phyloP scores from a whole-genome alignment of 139 green algal genomes.

The Medakamo hakoo region DNA sequence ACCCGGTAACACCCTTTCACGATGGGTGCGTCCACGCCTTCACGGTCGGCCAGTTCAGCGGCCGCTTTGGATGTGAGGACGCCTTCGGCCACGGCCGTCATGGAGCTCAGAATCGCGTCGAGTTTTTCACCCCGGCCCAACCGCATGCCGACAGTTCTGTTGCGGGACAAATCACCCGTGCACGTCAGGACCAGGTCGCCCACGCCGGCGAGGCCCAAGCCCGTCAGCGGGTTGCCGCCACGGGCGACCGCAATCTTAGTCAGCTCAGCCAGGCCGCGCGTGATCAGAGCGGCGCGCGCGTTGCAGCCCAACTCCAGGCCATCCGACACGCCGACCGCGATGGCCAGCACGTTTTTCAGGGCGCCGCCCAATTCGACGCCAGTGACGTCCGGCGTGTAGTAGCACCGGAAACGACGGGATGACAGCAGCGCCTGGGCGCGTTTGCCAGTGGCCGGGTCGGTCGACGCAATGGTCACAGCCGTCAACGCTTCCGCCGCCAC shows the following conservation, averaged over 20 bases:
- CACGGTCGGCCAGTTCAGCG: conserved; percentile 28
- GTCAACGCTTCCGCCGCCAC: conserved; percentile 26
- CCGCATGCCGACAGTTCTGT: conserved; percentile 38
- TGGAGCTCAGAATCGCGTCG: conserved; percentile 28
- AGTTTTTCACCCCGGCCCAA: conserved; percentile 42
- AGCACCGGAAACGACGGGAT: conserved; percentile 35
- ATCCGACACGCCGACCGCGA: conserved; percentile 44
- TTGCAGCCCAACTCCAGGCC: conserved; percentile 43
- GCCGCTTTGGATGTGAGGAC: conserved; percentile 51
- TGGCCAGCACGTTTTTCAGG: conserved; percentile 52
- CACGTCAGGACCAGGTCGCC: conserved; percentile 78
- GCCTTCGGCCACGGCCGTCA: conserved; percentile 61
- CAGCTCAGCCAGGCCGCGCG: conserved; percentile 50
- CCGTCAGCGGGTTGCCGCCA: conserved; percentile 64
- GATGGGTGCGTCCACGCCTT: conserved; percentile 53
- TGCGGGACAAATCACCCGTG: conserved; percentile 39
- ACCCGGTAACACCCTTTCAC: conserved; percentile 63
- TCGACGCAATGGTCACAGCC: conserved; percentile 33
- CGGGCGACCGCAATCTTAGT: conserved; percentile 28
- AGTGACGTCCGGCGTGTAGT: conserved; percentile 35
- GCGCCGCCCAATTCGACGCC: conserved; percentile 44
- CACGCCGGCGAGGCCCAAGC: conserved; percentile 60
- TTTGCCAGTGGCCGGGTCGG: neutral
- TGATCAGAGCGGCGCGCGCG: conserved; percentile 33
- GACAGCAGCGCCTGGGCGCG: conserved; percentile 24